Base-by-base conservation (phyloP, 495 filamentous ascomycete genomes). In the Bathelium albidoporum region DNA sequence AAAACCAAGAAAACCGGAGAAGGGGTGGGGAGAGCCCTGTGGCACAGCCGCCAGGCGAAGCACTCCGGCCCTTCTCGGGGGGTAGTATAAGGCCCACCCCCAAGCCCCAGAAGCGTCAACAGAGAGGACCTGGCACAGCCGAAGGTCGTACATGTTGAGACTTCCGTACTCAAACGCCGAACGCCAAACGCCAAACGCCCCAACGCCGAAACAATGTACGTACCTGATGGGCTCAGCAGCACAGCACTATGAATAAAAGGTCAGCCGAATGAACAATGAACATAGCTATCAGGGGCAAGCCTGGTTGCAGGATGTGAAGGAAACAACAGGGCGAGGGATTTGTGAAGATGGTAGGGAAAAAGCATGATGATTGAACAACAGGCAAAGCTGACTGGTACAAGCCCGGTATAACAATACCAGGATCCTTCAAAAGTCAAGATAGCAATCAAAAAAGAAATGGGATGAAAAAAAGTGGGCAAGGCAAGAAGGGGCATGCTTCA, bases 1-100 rank as follows among this genome's bases (percentile, higher is more conserved):
- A 55, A 55, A 55, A 55, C 49, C 49, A 55, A 24, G 49, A 55
- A 55, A 55, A n/a, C 49, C 22, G 49, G 29, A 24, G 29, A 55
- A 24, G 9, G 24, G 16, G 49, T 26, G 49, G 49, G 24, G 49
- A 55, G 49, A 3, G 49, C 26, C 49, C 49, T 29, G 12, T 49
- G 44, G 44, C 14, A 10, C 14, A 49, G 44, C 44, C 44, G 44
- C 9, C 20, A 55, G 49, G 49, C 29, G 49, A n/a, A 28, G 49
- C 49, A 55, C 24, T 24, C 11, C 49, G 29, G 49, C 49, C 24
- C 49, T 55, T 55, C 49, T 29, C 49, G 49, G 49, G 49, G 49
- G 49, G 49, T 55, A 3, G 24, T 28, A 11, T 9, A 55, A 29
- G 24, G 49, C 49, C 3, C 49, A 55, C 49, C 49, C 49, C 49